Conservation (phyloP, 2,329 filamentous ascomycete genomes). For the Diaporthe citrichinensis region DNA sequence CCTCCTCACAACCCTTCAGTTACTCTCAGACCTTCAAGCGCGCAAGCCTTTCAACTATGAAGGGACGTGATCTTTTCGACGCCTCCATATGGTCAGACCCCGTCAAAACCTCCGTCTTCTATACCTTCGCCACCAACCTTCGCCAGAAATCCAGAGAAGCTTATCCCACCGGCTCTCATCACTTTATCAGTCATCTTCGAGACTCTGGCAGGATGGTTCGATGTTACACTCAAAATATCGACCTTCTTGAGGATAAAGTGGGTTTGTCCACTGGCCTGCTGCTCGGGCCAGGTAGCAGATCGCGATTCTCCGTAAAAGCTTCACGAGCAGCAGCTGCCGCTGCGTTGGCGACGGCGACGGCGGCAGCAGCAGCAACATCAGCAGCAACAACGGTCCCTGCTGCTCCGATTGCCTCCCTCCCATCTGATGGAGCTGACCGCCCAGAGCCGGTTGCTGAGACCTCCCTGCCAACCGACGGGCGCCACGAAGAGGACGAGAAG, state of each 20-base stretch:
- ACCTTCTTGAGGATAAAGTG: slow-evolving; percentile 79
- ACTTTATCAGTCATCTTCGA: slow-evolving; percentile 76
- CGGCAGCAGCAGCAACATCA: background rate
- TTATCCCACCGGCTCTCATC: slow-evolving; percentile 75
- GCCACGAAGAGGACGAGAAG: background rate
- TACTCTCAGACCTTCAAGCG: slow-evolving; percentile 48
- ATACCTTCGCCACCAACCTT: slow-evolving; percentile 78
- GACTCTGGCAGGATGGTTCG: slow-evolving; percentile 78
- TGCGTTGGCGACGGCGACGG: background rate
- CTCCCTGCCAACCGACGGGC: background rate
- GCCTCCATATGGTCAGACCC: slow-evolving; percentile 79
- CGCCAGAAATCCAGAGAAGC: slow-evolving; percentile 75
- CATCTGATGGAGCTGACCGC: background rate
- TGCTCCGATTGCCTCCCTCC: background rate
- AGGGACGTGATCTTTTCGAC: slow-evolving; percentile 80
- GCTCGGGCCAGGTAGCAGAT: slow-evolving; percentile 73
- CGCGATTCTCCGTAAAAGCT: slow-evolving; percentile 65
- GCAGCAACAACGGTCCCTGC: background rate
- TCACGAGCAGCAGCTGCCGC: slow-evolving; percentile 36
- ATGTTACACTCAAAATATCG: slow-evolving; percentile 84
- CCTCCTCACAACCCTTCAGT: slow-evolving; percentile 49
- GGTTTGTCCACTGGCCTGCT: slow-evolving; percentile 74
- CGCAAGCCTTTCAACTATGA: slow-evolving; percentile 70
- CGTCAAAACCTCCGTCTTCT: slow-evolving; percentile 77
- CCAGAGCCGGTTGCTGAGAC: background rate